Percentiles rank a stretch among this genome's conserved stretches.
Evolutionary conservation across 169 alveolate genomes (phyloP).

Genomic region (Theileria sp.): DNA sequence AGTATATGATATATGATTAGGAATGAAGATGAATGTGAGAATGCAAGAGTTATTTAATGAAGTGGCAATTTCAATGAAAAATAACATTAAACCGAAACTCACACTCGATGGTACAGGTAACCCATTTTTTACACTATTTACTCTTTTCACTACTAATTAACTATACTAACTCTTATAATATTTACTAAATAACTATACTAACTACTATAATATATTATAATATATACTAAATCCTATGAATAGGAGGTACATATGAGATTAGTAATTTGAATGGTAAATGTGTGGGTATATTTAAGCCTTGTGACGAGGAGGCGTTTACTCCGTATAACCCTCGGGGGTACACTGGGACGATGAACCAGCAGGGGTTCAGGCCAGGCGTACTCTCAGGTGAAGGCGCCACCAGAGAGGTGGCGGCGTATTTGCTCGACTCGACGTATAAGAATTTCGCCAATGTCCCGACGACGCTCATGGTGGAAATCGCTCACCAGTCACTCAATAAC

Average conservation of each 20-base stretch:
- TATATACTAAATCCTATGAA: neutral
- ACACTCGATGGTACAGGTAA: conserved; percentile 95
- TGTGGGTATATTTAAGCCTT: conserved; percentile 95
- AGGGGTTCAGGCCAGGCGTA: conserved; percentile 91
- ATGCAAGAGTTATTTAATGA: conserved; percentile 79
- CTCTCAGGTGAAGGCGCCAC: conserved; percentile 97
- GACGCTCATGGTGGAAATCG: conserved; percentile 95
- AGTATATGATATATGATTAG: neutral
- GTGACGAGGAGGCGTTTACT: conserved; percentile 98
- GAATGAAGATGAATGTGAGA: conserved; percentile 46
- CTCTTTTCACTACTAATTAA: too few relatives aligned
- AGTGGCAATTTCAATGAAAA: conserved; percentile 85
- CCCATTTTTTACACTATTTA: too few relatives aligned
- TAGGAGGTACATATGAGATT: conserved; percentile 93
- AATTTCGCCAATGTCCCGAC: conserved; percentile 92
- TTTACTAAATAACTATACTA: too few relatives aligned
- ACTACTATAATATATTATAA: too few relatives aligned
- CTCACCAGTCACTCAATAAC: conserved; percentile 90
- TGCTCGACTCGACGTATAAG: conserved; percentile 86
- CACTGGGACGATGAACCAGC: conserved; percentile 90
- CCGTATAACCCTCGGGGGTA: conserved; percentile 97
- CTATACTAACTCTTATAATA: too few relatives aligned
- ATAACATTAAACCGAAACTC: conserved; percentile 92
- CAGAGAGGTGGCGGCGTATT: conserved; percentile 98
- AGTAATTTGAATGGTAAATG: conserved; percentile 84